Conservation (phyloP, 805 yeast genomes). For the Candida alai region DNA sequence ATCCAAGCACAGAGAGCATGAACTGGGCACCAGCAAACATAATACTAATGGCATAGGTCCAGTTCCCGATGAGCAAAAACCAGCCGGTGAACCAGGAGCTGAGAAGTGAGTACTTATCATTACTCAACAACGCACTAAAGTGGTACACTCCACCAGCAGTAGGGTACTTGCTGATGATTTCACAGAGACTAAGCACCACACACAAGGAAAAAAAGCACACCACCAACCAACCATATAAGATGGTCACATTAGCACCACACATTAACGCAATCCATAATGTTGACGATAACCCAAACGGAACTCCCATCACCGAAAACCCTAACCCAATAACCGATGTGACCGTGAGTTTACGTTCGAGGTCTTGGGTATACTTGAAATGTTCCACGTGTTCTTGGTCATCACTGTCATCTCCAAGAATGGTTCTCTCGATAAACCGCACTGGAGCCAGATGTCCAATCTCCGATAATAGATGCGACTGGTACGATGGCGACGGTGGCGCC, state of each 20-base stretch:
- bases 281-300: slow-evolving; percentile 73
- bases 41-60: slow-evolving; percentile 73
- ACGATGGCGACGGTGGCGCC: slow-evolving; percentile 9
- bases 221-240: slow-evolving; percentile 69
- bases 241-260: slow-evolving; percentile 76
- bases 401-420: slow-evolving; percentile 24
- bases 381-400: slow-evolving; percentile 57
- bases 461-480: slow-evolving; percentile 7
- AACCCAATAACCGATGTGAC: slow-evolving; percentile 70
- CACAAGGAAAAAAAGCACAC: slow-evolving; percentile 61
- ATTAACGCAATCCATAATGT: slow-evolving; percentile 67
- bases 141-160: slow-evolving; percentile 76
- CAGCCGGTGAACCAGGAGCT: slow-evolving; percentile 80
- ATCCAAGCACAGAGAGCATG: slow-evolving; percentile 61
- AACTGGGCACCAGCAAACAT: slow-evolving; percentile 76
- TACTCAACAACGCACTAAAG: slow-evolving; percentile 67
- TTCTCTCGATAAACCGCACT: slow-evolving; percentile 11
- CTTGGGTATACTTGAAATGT: slow-evolving; percentile 72
- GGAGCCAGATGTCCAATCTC: slow-evolving; percentile 13
- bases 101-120: slow-evolving; percentile 49
- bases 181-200: slow-evolving; percentile 71
- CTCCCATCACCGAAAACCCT: slow-evolving; percentile 79
- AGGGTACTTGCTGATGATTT: slow-evolving; percentile 73
- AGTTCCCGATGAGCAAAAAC: slow-evolving; percentile 68
- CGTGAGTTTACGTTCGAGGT: slow-evolving; percentile 62